Evolutionary conservation across 73 alveolate genomes (phyloP).

Genomic region (Paramecium pentaurelia): DNA sequence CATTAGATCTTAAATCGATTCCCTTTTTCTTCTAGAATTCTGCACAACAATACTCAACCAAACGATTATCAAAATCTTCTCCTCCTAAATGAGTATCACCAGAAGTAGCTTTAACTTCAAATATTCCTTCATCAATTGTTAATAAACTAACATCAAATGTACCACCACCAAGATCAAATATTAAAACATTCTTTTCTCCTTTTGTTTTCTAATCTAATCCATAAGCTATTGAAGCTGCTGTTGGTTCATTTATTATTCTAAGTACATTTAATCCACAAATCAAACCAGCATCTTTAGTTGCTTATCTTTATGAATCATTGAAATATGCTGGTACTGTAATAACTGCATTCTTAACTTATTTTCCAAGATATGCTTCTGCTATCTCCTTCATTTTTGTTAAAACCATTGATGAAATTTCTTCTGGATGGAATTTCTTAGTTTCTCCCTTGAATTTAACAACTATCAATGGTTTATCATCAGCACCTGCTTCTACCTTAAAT

Average conservation of each 20-base stretch:
- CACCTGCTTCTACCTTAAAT: conserved; percentile 86
- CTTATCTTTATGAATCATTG: conserved; percentile 87
- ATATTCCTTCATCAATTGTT: conserved; percentile 87
- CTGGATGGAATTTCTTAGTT: conserved; percentile 86
- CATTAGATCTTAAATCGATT: conserved; percentile 62
- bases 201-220: conserved; percentile 67
- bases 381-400: conserved; percentile 88
- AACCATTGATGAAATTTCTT: conserved; percentile 95
- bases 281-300: conserved; percentile 95
- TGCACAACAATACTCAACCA: conserved; percentile 73
- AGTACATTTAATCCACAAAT: conserved; percentile 92
- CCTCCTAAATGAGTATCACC: conserved; percentile 98
- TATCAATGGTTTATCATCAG: conserved; percentile 89
- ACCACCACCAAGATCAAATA: conserved; percentile 89
- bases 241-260: conserved; percentile 88
- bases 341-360: conserved; percentile 78
- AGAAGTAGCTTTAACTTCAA: conserved; percentile 88
- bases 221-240: conserved; percentile 88
- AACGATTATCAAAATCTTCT: conserved; percentile 91
- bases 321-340: conserved; percentile 87
- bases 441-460: conserved; percentile 84
- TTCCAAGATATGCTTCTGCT: conserved; percentile 88
- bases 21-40: conserved; percentile 70
- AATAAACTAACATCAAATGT: conserved; percentile 85
- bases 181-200: conserved; percentile 83